Conservation (phyloP, 768 basidiomycete genomes). For the Pulveroboletus sp. region DNA sequence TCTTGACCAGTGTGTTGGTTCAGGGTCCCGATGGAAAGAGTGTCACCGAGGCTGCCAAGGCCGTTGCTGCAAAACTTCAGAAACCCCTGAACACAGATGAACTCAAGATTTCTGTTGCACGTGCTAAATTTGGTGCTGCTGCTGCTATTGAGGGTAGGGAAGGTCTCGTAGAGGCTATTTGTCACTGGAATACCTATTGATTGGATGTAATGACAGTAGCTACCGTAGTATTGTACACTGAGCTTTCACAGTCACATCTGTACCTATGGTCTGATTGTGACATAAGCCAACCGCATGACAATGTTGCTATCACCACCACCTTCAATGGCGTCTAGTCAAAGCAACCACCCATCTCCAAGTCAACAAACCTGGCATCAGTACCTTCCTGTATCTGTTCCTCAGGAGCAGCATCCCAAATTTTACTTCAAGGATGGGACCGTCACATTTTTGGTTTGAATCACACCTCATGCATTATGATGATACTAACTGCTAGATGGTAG, state of each 20-base stretch:
- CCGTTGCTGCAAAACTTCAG: constrained; percentile 67
- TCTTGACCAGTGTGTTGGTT: constrained; percentile 80
- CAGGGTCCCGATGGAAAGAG: constrained; percentile 61
- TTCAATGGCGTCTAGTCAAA: too few relatives aligned
- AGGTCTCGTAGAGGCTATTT: constrained; percentile 59
- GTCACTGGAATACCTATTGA: constrained; percentile 32
- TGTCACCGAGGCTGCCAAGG: constrained; percentile 66
- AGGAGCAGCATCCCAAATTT: not conserved
- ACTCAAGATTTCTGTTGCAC: constrained; percentile 77
- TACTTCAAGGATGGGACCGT: constrained; percentile 8
- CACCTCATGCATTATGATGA: too few relatives aligned
- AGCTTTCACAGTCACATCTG: too few relatives aligned
- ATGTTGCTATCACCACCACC: too few relatives aligned
- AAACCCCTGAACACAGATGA: constrained; percentile 60
- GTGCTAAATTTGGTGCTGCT: constrained; percentile 86
- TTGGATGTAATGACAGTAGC: constrained; percentile 17
- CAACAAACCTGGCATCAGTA: too few relatives aligned
- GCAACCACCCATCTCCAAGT: too few relatives aligned
- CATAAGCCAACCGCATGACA: too few relatives aligned
- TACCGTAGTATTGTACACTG: constrained; percentile 11
- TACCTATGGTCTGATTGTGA: too few relatives aligned
- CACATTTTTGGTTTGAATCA: not conserved
- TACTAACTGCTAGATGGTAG: not conserved
- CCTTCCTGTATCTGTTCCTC: not conserved
- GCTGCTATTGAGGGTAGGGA: constrained; percentile 64